phyloP scores from a whole-genome alignment of 345 rosid genomes.

The Microcos paniculata region DNA sequence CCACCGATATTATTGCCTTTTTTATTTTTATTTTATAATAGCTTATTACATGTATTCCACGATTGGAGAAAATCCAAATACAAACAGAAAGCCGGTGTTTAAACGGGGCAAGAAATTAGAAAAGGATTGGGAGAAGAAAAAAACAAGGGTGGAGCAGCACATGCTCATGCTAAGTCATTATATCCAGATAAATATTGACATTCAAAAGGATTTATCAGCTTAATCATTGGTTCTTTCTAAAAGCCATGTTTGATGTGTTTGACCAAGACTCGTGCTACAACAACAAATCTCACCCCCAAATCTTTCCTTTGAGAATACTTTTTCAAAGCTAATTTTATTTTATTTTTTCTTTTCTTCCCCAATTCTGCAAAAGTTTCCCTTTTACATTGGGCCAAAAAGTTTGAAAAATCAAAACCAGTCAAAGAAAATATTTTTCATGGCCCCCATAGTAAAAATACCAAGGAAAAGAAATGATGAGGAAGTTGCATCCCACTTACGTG shows the following conservation, averaged over 20 bases:
- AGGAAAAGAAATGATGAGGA: neutral
- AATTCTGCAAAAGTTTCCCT: neutral
- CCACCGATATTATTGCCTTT: no score
- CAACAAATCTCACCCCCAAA: neutral
- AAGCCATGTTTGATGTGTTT: neutral
- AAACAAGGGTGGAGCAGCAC: neutral
- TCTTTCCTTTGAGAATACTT: neutral
- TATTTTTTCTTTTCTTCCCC: neutral
- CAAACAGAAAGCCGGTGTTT: neutral
- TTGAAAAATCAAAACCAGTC: neutral
- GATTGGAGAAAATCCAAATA: neutral
- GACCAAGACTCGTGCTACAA: neutral
- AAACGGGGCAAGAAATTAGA: neutral
- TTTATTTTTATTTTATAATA: no score
- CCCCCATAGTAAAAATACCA: neutral
- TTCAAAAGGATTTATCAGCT: neutral
- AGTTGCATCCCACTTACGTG: neutral
- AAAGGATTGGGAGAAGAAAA: no score
- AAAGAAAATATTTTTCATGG: neutral
- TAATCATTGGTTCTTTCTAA: neutral
- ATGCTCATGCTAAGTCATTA: neutral
- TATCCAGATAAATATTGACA: neutral
- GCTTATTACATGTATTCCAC: neutral
- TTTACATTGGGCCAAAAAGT: neutral
- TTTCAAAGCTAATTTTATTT: neutral